Base-by-base conservation (phyloP, 2,329 filamentous ascomycete genomes). In the Hypomyces perniciosus region DNA sequence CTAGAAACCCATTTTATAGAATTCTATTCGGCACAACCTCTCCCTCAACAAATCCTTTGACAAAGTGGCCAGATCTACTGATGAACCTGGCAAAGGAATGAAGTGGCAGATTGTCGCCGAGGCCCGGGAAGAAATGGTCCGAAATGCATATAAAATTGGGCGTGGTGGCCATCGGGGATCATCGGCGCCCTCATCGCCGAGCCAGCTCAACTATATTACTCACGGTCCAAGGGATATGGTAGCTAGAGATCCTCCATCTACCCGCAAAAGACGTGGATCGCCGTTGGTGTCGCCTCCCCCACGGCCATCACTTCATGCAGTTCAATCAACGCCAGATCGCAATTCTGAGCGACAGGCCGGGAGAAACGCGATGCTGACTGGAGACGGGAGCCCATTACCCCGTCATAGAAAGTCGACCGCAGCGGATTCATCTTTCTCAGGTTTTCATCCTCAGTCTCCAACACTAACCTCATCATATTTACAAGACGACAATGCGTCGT, bases 11-110 rank as follows among this genome's bases (percentile, higher is more conserved):
- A 45, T 13, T 8, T n/a, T 9, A 20, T 41, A 90, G 83, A 99
- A 99, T 67, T 96, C 90, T 0, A 99, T 99, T 58, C 85, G 93
- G 9, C 93, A 99, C 67, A 99, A 99, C 61, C 71, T 99, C 10
- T 97, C 93, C 1, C 72, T 99, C 39, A 97, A 95, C 68, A 96
- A 96, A 66, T 84, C 86, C 0, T 99, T 99, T 63, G 85, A 90
- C 60, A 99, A 99, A 68, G 87, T 96, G 7, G 88, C 93, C 3
- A 85, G 93, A 43, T 85, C 88, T 12, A 96, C 90, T 0, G 90
- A 97, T 60, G 93, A 99, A 66, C 93, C 93, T 26, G 93, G 93
- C 9, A 99, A 99, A 67, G 93, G 93, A 29, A 97, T 96, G 90
- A 97, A 97, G 66, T 99, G 93, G 93, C 89, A 92, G 68, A 91